A percentile compares a stretch with the other conserved stretches of the same genome.
Evolutionary conservation across 176 grass and related monocot genomes (phyloP).

Genomic region (Alopecurus myosuroides): DNA sequence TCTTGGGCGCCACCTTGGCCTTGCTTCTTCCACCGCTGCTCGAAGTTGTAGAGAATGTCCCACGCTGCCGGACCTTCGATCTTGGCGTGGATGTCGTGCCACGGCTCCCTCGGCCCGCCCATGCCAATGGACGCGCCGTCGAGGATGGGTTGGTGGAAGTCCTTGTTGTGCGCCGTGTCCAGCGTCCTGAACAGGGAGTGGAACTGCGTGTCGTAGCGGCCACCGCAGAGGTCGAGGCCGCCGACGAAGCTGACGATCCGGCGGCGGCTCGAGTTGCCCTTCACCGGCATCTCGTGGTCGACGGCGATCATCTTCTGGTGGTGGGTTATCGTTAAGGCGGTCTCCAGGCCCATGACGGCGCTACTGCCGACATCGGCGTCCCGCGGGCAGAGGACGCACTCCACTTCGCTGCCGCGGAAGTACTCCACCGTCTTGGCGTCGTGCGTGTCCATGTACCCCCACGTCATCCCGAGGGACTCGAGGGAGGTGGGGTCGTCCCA

Average conservation of each 20-base stretch:
- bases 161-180: slow-evolving; percentile 52
- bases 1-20: slow-evolving; percentile 56
- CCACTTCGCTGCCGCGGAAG: slow-evolving; percentile 46
- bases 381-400: slow-evolving; percentile 69
- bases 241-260: slow-evolving; percentile 75
- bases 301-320: slow-evolving; percentile 81
- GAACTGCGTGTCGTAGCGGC: slow-evolving; percentile 70
- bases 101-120: slow-evolving; percentile 80
- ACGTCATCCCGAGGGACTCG: slow-evolving; percentile 38
- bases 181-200: slow-evolving; percentile 85
- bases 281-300: slow-evolving; percentile 68
- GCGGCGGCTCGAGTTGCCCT: slow-evolving; percentile 27
- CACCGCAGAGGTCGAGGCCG: slow-evolving; percentile 76
- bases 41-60: slow-evolving; percentile 88
- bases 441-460: slow-evolving; percentile 66
- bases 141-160: slow-evolving; percentile 79
- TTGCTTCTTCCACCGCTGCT: slow-evolving; percentile 90
- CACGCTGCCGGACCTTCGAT: slow-evolving; percentile 78
- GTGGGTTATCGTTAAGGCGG: slow-evolving; percentile 57
- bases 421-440: slow-evolving; percentile 58
- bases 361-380: slow-evolving; percentile 64
- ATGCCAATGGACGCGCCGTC: slow-evolving; percentile 21
- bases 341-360: slow-evolving; percentile 46
- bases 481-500: slow-evolving; percentile 84
- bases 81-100: slow-evolving; percentile 84